Base-by-base conservation (phyloP, 257 asterid species). In the Rubia yunnanensis region DNA sequence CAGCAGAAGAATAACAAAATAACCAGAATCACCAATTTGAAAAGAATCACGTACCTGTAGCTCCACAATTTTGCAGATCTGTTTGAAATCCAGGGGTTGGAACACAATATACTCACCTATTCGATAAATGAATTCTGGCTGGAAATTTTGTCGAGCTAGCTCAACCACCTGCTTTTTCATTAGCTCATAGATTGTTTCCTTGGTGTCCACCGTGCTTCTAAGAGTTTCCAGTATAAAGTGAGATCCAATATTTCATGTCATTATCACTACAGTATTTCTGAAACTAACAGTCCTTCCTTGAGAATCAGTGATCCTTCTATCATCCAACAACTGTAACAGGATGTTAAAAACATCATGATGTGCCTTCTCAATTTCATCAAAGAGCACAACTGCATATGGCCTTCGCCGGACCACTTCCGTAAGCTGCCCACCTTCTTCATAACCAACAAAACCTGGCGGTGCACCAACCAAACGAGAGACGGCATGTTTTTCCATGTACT, bases 401-500 rank as follows among this genome's bases (percentile, higher is more conserved):
- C 98, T 85, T 49, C 98, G 79, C 1, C 98, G 92, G 34, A 88
- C 90, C 9, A 80, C 83, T 77, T 91, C 98, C 3, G 98, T 91
- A 68, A 91, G 79, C 74, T 91, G 96, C n/a, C 98, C 98, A 36
- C 98, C 98, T 83, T 88, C 98, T 72, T 91, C 98, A 59, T 88
- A 86, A 27, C 98, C 98, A 31, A 91, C 90, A 74, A 88, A 91
- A 22, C 98, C 98, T 0, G 98, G 98, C 34, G 98, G 96, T 20
- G 98, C 98, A 36, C 98, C 98, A 46, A 91, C 85, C 82, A 91
- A 69, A 20, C 98, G 84, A 27, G 98, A 88, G 64, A 91, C 98
- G 17, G 98, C 92, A 73, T 88, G 95, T 56, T 88, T 91, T 58
- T 91, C 98, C 98, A 91, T 91, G 81, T 88, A 91, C 61, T 91